phyloP scores from a whole-genome alignment of 2,329 filamentous ascomycete species.

The Penicillium nordicum region DNA sequence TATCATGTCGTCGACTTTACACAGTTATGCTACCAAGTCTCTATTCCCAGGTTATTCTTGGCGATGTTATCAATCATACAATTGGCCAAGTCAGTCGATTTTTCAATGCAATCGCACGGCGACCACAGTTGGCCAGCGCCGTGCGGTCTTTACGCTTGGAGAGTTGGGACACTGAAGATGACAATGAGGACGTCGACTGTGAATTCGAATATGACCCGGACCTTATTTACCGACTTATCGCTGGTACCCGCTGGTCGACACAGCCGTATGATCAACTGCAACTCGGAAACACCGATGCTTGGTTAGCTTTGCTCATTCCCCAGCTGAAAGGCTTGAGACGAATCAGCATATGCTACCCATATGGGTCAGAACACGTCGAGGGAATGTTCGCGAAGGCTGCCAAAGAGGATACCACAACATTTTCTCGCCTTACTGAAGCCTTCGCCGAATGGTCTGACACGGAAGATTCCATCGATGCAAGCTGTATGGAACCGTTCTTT shows the following conservation, averaged over 20 bases:
- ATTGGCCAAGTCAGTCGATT: not conserved
- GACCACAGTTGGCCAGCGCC: not conserved
- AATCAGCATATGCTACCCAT: not conserved
- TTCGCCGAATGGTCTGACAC: not conserved
- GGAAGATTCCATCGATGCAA: not conserved
- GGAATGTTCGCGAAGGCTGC: not conserved
- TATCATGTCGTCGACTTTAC: not conserved
- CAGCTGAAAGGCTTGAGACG: not conserved
- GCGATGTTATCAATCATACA: not conserved
- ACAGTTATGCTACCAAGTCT: not conserved
- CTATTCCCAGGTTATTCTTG: not conserved
- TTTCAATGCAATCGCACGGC: not conserved
- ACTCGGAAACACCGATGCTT: constrained; percentile 1
- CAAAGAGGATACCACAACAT: not conserved
- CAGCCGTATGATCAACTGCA: not conserved
- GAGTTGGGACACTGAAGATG: not conserved
- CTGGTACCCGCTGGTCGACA: not conserved
- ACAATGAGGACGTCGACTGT: not conserved
- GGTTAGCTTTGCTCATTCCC: not conserved
- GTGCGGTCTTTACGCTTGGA: not conserved
- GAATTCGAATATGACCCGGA: not conserved
- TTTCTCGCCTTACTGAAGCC: not conserved
- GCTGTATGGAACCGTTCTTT: constrained; percentile 2
- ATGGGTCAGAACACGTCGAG: not conserved
- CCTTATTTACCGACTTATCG: not conserved